phyloP scores from a whole-genome alignment of 805 yeast genomes.

The Candida nanaspora region DNA sequence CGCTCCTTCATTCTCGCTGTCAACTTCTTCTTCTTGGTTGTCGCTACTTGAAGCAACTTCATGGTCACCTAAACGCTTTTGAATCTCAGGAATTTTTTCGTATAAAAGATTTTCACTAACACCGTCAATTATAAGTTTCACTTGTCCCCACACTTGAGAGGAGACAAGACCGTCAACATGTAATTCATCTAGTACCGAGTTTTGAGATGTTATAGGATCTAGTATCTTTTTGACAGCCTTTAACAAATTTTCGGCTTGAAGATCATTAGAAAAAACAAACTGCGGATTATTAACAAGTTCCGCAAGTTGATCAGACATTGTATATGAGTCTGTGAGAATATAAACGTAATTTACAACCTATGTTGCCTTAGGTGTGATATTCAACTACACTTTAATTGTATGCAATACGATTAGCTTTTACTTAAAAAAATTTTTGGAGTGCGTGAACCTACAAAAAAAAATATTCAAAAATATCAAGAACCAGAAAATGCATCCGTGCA shows the following conservation, averaged over 20 bases:
- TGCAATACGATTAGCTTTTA: not conserved
- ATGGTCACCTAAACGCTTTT: slow-evolving; percentile 24
- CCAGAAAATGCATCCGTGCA: not conserved
- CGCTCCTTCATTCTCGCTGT: slow-evolving; percentile 15
- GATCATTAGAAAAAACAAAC: slow-evolving; percentile 8
- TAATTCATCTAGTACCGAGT: slow-evolving; percentile 71
- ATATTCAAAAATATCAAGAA: not conserved
- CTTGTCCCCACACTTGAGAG: slow-evolving; percentile 90
- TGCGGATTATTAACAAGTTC: slow-evolving; percentile 12
- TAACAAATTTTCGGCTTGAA: slow-evolving; percentile 15
- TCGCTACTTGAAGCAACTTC: too few relatives aligned
- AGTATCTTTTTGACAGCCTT: slow-evolving; percentile 39
- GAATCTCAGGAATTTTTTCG: slow-evolving; percentile 47
- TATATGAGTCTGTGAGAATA: not conserved
- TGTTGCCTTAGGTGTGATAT: too few relatives aligned
- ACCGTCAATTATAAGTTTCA: slow-evolving; percentile 75
- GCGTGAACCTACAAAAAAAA: not conserved
- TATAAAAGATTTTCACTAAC: slow-evolving; percentile 58
- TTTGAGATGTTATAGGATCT: slow-evolving; percentile 42
- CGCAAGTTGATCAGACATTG: slow-evolving; percentile 9
- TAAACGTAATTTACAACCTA: too few relatives aligned
- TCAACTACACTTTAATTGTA: not conserved
- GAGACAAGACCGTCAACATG: slow-evolving; percentile 84
- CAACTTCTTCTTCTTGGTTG: slow-evolving; percentile 16
- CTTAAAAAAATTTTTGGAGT: not conserved